Evolutionary conservation across 2,329 filamentous ascomycete genomes (phyloP).

Genomic region (Periglandula ipomoeae): DNA sequence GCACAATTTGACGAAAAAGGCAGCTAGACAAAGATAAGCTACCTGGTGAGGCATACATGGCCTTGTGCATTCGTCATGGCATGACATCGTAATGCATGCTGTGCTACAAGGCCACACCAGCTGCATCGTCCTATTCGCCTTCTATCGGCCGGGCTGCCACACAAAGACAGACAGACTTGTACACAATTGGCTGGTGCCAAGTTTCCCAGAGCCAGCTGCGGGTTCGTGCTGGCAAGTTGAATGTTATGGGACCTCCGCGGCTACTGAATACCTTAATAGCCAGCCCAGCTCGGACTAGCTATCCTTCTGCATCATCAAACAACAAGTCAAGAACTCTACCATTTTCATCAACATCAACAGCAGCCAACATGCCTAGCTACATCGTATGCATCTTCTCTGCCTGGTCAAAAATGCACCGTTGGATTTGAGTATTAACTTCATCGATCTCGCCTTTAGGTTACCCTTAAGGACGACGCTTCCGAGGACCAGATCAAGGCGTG

Average conservation of each 20-base stretch:
- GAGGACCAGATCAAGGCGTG: conserved; percentile 60
- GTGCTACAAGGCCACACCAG: too few relatives aligned
- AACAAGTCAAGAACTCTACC: conserved; percentile 6
- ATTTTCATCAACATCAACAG: conserved; percentile 6
- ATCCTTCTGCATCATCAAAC: conserved; percentile 6
- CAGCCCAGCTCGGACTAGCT: background rate
- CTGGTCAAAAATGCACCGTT: background rate
- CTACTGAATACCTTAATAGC: background rate
- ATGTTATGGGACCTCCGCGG: background rate
- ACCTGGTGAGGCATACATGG: too few relatives aligned
- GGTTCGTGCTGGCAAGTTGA: too few relatives aligned
- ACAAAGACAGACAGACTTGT: too few relatives aligned
- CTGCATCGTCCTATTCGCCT: too few relatives aligned
- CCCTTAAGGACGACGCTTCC: conserved; percentile 63
- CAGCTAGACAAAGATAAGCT: background rate
- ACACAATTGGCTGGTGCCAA: background rate
- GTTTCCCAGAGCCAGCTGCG: background rate
- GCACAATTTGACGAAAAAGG: background rate
- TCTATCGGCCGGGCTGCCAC: too few relatives aligned
- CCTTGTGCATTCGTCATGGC: too few relatives aligned
- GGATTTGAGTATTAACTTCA: conserved; percentile 4
- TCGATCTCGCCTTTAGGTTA: conserved; percentile 47
- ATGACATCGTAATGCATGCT: too few relatives aligned
- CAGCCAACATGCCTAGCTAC: conserved; percentile 43
- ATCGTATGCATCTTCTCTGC: conserved; percentile 30